Percentiles rank a stretch among this genome's conserved stretches.
These are phyloP conservation scores for Didymella pinodella DNA, from an alignment of 2,329 filamentous ascomycete genomes.

Conservation along the genomic window DNA sequence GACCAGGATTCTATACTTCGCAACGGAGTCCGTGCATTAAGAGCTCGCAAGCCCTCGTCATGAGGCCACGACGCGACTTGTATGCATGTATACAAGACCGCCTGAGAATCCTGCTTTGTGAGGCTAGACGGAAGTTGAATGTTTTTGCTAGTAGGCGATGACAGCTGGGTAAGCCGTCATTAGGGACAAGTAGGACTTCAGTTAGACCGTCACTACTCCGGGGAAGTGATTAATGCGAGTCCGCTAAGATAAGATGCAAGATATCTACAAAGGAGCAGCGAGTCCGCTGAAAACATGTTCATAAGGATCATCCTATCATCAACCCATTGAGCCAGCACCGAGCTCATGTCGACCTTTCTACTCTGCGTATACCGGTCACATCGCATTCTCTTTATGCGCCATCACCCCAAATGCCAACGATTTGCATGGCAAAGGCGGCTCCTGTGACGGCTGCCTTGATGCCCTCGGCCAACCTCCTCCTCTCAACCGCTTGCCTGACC, in stretches of 20 bases:
- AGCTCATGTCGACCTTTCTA: background rate
- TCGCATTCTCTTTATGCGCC: slow-evolving; percentile 35
- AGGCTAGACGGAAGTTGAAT: background rate
- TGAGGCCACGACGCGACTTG: background rate
- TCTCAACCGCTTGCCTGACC: slow-evolving; percentile 56
- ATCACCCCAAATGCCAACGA: slow-evolving; percentile 61
- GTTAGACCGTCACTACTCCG: background rate
- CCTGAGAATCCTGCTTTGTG: background rate
- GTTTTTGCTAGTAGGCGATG: background rate
- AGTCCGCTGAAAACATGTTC: slow-evolving; percentile 4
- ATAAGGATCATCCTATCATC: slow-evolving; percentile 1
- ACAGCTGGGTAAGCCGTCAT: background rate
- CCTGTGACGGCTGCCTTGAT: slow-evolving; percentile 54
- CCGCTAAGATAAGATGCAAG: slow-evolving; percentile 9
- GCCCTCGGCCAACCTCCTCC: slow-evolving; percentile 53
- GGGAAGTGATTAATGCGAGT: background rate
- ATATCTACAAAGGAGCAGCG: slow-evolving; percentile 6
- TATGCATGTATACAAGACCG: background rate
- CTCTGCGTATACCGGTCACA: background rate
- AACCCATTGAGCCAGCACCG: background rate
- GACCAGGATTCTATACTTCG: slow-evolving; percentile 4
- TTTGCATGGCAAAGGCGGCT: slow-evolving; percentile 56
- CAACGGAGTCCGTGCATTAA: background rate
- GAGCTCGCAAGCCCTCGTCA: background rate
- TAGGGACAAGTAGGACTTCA: too few species aligned